phyloP scores from a whole-genome alignment of 192 early-diverging fungal species.

The Coemansia reversa region DNA sequence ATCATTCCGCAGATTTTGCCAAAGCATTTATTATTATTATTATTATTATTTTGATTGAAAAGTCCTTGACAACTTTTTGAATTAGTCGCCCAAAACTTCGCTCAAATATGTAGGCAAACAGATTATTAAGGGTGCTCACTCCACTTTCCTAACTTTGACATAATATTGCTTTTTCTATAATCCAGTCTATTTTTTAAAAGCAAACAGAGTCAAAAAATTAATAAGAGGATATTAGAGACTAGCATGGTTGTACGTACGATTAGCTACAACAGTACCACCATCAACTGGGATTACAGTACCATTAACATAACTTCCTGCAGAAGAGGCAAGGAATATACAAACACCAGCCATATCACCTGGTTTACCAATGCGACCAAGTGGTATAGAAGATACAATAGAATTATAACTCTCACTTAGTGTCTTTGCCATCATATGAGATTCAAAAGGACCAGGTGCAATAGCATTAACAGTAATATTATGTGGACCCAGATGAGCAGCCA shows the following conservation, averaged over 20 bases:
- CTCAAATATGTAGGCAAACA: too few species aligned
- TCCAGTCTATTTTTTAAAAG: too few species aligned
- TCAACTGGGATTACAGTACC: slow-evolving; percentile 83
- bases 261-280: slow-evolving; percentile 61
- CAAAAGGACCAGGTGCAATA: slow-evolving; percentile 71
- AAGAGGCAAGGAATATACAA: slow-evolving; percentile 72
- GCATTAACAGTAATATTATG: slow-evolving; percentile 65
- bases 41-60: too few species aligned
- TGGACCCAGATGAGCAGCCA: slow-evolving; percentile 64
- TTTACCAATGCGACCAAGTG: slow-evolving; percentile 74
- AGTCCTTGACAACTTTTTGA: too few species aligned
- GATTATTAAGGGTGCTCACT: too few species aligned
- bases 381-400: slow-evolving; percentile 57
- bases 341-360: slow-evolving; percentile 86
- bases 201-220: neutral
- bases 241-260: slow-evolving; percentile 20
- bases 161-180: too few species aligned
- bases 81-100: too few species aligned
- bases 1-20: too few species aligned
- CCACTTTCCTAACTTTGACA: too few species aligned
- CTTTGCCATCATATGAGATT: slow-evolving; percentile 75
- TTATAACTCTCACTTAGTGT: slow-evolving; percentile 59
- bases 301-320: slow-evolving; percentile 77
- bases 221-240: slow-evolving; percentile 13
- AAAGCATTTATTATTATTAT: too few species aligned